Evolutionary conservation across 257 asterid genomes (phyloP).

Genomic region (Solanum tarapatanum): DNA sequence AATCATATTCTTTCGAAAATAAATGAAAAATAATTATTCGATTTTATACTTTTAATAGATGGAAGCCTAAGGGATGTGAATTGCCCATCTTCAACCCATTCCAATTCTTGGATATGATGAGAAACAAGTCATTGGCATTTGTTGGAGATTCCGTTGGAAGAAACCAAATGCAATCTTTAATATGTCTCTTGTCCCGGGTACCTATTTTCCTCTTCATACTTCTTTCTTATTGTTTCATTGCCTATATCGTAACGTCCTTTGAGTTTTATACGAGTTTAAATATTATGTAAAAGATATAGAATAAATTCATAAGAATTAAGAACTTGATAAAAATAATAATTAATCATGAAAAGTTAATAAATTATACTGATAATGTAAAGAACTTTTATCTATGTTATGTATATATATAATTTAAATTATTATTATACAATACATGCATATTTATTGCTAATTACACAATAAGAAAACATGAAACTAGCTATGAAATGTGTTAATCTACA

Average conservation of each 20-base stretch:
- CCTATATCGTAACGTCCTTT: background rate
- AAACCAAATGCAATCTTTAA: constrained; percentile 5
- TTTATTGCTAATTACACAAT: background rate
- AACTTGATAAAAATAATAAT: background rate
- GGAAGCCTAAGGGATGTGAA: constrained; percentile 7
- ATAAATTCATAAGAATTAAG: background rate
- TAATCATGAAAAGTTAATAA: background rate
- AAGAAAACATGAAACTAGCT: background rate
- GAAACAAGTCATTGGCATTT: constrained; percentile 1
- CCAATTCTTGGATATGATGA: constrained; percentile 4
- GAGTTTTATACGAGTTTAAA: background rate
- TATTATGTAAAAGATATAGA: background rate
- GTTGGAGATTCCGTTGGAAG: constrained; percentile 12
- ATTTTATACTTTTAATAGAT: background rate
- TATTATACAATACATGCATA: background rate
- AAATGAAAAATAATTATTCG: background rate
- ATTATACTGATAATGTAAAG: background rate
- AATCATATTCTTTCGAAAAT: background rate
- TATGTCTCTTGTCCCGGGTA: background rate
- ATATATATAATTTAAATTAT: background rate
- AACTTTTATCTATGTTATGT: background rate
- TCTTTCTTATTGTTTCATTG: too few relatives aligned
- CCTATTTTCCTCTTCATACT: background rate
- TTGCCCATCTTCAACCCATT: constrained; percentile 3
- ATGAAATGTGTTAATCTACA: too few relatives aligned